These are phyloP conservation scores for Fusarium mangiferae DNA, from an alignment of 2,329 filamentous ascomycete genomes.

Conservation along the genomic window DNA sequence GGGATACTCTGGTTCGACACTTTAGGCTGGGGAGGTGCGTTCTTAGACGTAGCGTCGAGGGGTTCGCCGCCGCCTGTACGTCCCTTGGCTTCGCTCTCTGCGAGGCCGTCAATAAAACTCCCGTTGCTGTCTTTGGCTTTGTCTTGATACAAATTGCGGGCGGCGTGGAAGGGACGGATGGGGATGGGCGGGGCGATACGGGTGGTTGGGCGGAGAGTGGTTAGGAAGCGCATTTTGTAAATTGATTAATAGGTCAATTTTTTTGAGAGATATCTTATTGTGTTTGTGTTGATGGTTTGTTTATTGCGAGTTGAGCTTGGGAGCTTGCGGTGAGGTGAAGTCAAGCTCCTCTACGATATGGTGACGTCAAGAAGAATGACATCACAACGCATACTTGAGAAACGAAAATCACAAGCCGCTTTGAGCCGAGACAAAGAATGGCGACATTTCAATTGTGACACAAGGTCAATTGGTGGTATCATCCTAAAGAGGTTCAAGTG, in stretches of 20 bases:
- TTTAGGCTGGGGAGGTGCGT: constrained; percentile 60
- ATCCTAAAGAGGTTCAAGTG: neutral
- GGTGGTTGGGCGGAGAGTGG: constrained; percentile 5
- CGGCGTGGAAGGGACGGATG: constrained; percentile 10
- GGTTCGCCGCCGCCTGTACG: constrained; percentile 53
- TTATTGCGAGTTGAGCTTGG: neutral
- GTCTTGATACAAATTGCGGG: constrained; percentile 13
- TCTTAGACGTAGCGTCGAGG: constrained; percentile 47
- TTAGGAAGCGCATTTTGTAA: constrained; percentile 25
- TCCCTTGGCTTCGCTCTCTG: constrained; percentile 47
- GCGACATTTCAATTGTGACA: neutral
- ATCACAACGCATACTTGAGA: constrained; percentile 18
- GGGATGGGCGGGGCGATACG: constrained; percentile 19
- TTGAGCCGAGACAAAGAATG: neutral
- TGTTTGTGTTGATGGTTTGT: neutral
- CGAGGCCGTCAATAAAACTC: constrained; percentile 41
- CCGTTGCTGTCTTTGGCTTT: constrained; percentile 16
- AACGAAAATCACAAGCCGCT: neutral
- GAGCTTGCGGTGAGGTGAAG: neutral
- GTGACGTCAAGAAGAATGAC: constrained; percentile 41
- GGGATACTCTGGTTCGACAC: constrained; percentile 60
- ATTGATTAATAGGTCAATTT: too few relatives aligned
- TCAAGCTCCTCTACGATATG: constrained; percentile 12
- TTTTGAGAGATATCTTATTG: too few relatives aligned
- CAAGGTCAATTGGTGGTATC: neutral